These are phyloP conservation scores for Trichoderma oligosporum DNA, from an alignment of 2,329 filamentous ascomycete genomes.

Conservation along the genomic window DNA sequence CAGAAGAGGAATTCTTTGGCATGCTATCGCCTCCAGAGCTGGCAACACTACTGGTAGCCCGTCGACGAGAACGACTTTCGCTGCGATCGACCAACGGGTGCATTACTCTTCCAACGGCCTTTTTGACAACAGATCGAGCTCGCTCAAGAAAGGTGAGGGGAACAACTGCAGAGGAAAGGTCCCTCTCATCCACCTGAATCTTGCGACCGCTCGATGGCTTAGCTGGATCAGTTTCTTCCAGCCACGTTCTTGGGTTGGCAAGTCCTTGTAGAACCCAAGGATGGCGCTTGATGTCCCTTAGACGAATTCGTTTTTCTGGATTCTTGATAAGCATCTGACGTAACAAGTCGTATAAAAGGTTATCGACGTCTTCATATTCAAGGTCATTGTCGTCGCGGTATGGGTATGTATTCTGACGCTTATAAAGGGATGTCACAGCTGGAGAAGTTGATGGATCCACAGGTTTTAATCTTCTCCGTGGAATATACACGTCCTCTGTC, in stretches of 20 bases:
- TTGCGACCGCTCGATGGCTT: constrained; percentile 73
- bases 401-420: constrained; percentile 57
- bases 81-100: constrained; percentile 56
- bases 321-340: constrained; percentile 81
- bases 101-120: constrained; percentile 61
- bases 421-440: constrained; percentile 51
- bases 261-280: constrained; percentile 84
- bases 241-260: constrained; percentile 70
- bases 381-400: constrained; percentile 76
- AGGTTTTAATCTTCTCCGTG: constrained; percentile 74
- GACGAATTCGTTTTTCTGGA: constrained; percentile 78
- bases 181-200: constrained; percentile 88
- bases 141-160: constrained; percentile 84
- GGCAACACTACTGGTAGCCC: constrained; percentile 59
- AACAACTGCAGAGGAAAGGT: constrained; percentile 86
- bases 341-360: constrained; percentile 74
- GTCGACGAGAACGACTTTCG: constrained; percentile 51
- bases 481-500: constrained; percentile 88
- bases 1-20: constrained; percentile 36
- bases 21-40: constrained; percentile 60
- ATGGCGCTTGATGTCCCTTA: constrained; percentile 90
- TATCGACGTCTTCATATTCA: constrained; percentile 80
- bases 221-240: constrained; percentile 89
- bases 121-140: constrained; percentile 73
- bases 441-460: constrained; percentile 59